These are phyloP conservation scores for Pythium catenulatum DNA, from an alignment of 352 stramenopile species.

Conservation along the genomic window DNA sequence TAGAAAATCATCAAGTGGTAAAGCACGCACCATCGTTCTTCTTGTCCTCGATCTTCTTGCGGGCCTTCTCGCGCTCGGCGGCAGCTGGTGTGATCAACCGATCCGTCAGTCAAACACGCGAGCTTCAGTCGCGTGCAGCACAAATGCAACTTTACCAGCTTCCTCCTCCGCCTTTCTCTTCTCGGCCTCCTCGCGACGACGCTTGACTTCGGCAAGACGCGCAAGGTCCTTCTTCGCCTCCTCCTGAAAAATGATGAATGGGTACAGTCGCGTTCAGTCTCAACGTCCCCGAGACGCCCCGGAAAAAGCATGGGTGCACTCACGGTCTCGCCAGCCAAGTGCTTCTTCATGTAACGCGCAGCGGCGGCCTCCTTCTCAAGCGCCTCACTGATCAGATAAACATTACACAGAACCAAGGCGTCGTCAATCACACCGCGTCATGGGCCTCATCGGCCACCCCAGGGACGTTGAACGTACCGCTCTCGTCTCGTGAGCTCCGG, in stretches of 20 bases:
- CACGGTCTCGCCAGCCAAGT: slow-evolving; percentile 90
- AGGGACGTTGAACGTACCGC: slow-evolving; percentile 65
- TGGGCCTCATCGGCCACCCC: too few relatives aligned
- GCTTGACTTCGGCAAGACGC: slow-evolving; percentile 87
- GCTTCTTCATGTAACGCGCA: slow-evolving; percentile 90
- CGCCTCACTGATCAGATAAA: slow-evolving; percentile 70
- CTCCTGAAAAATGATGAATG: too few relatives aligned
- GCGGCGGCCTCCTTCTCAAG: slow-evolving; percentile 90
- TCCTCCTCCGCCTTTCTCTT: slow-evolving; percentile 90
- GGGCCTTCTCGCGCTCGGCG: slow-evolving; percentile 78
- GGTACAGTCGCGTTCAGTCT: neutral
- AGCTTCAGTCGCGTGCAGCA: neutral
- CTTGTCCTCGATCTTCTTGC: slow-evolving; percentile 82
- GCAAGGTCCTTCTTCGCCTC: slow-evolving; percentile 93
- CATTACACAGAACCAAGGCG: neutral
- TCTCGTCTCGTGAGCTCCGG: slow-evolving; percentile 91
- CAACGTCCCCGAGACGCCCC: neutral
- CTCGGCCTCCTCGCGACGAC: slow-evolving; percentile 89
- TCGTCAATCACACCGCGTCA: too few relatives aligned
- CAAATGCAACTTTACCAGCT: slow-evolving; percentile 63
- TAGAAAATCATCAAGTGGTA: too few relatives aligned
- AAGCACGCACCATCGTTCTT: slow-evolving; percentile 81
- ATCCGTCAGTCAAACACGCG: neutral
- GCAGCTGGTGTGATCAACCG: slow-evolving; percentile 58
- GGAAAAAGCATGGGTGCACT: too few relatives aligned